Evolutionary conservation across 2,329 filamentous ascomycete species (phyloP).

Genomic region (Trichoderma afroharzianum): DNA sequence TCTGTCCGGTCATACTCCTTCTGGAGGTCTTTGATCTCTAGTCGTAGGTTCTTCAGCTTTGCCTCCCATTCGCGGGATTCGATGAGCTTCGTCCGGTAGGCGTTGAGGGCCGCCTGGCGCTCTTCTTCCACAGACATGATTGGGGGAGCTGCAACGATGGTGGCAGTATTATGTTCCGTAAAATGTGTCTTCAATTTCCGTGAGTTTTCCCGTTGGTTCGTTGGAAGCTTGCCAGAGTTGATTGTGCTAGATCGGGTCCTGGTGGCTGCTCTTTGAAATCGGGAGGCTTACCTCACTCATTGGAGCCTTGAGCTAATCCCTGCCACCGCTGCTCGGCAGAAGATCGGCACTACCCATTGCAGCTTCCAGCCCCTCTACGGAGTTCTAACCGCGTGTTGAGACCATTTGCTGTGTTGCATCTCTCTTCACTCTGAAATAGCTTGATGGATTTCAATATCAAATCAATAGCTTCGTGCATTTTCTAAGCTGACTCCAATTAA

Average conservation of each 20-base stretch:
- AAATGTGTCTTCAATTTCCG: neutral
- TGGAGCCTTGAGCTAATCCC: conserved; percentile 36
- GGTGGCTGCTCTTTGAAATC: conserved; percentile 26
- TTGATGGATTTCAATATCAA: neutral
- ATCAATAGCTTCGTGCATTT: neutral
- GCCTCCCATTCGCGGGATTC: conserved; percentile 98
- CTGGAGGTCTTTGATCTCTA: conserved; percentile 94
- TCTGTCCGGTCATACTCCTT: conserved; percentile 96
- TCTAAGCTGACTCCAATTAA: neutral
- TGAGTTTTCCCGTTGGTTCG: neutral
- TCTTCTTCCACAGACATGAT: conserved; percentile 55
- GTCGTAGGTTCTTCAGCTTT: conserved; percentile 87
- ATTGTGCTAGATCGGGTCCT: conserved; percentile 17
- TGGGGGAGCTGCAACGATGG: neutral
- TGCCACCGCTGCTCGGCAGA: conserved; percentile 28
- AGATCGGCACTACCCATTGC: conserved; percentile 27
- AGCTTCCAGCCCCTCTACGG: neutral
- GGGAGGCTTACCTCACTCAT: conserved; percentile 39
- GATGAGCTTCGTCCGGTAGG: conserved; percentile 77
- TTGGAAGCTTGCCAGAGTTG: conserved; percentile 5
- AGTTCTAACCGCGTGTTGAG: neutral
- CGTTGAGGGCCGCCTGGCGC: conserved; percentile 67
- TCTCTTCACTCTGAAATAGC: neutral
- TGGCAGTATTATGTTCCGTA: neutral
- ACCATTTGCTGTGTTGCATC: neutral